Percentiles rank a stretch among this genome's conserved stretches.
Conservation (phyloP, 495 filamentous ascomycete genomes). For the Penicillium waksmanii region DNA sequence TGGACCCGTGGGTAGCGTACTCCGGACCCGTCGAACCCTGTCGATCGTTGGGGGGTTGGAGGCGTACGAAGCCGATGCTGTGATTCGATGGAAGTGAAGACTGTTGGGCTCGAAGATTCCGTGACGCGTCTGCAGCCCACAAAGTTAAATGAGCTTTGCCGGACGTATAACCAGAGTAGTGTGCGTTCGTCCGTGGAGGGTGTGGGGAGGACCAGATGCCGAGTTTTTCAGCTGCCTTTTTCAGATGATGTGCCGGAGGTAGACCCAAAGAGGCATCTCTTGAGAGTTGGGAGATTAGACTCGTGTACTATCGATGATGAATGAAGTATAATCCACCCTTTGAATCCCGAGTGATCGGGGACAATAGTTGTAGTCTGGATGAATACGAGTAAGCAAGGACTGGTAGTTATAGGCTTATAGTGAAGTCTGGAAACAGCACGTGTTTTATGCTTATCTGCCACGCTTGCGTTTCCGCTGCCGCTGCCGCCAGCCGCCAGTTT, state of each 20-base stretch:
- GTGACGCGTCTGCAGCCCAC: slow-evolving; percentile 13
- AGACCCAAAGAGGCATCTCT: slow-evolving; percentile 5
- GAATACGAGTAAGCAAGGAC: too few species aligned
- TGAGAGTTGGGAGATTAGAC: not conserved
- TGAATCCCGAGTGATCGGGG: not conserved
- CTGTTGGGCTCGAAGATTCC: not conserved
- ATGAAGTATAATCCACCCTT: not conserved
- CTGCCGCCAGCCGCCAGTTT: too few species aligned
- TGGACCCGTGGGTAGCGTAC: slow-evolving; percentile 24
- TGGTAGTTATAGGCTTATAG: too few species aligned
- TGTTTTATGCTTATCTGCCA: not conserved
- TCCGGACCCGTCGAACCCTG: slow-evolving; percentile 35
- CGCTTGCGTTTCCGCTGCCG: not conserved
- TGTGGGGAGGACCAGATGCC: slow-evolving; percentile 17
- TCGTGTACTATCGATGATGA: slow-evolving; percentile 1
- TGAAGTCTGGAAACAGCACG: not conserved
- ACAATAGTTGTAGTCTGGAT: not conserved
- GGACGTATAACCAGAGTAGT: slow-evolving; percentile 14
- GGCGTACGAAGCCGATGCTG: slow-evolving; percentile 24
- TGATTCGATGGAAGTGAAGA: slow-evolving; percentile 21
- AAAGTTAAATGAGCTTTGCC: slow-evolving; percentile 14
- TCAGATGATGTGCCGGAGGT: slow-evolving; percentile 13
- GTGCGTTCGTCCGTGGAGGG: slow-evolving; percentile 20
- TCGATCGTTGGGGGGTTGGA: slow-evolving; percentile 24
- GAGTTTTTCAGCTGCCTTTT: slow-evolving; percentile 26